Evolutionary conservation across 305 asterid genomes (phyloP).

Genomic region (Solanum aculeatissimum): DNA sequence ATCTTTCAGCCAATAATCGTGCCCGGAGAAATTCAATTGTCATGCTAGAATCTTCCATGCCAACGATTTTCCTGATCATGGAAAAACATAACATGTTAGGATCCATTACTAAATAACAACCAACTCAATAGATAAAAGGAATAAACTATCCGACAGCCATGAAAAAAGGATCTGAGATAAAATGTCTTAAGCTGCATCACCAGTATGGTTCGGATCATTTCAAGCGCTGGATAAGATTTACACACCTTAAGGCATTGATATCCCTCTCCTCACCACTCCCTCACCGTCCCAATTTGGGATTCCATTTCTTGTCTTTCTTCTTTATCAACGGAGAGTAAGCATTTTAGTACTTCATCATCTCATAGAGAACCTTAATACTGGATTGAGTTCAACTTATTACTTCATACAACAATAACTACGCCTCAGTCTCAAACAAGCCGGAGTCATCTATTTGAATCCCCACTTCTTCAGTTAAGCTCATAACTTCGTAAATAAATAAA

Average conservation of each 20-base stretch:
- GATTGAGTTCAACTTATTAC: background rate
- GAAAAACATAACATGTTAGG: conserved; percentile 13
- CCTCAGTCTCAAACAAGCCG: background rate
- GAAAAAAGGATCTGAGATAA: background rate
- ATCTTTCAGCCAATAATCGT: conserved; percentile 84
- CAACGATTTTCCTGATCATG: conserved; percentile 32
- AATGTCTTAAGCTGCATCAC: background rate
- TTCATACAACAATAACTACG: background rate
- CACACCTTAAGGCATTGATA: background rate
- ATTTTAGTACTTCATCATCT: background rate
- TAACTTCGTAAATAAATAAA: background rate
- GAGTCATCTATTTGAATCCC: background rate
- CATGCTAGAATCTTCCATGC: conserved; percentile 54
- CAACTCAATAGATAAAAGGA: background rate
- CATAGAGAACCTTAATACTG: background rate
- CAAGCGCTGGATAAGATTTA: background rate
- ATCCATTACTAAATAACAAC: background rate
- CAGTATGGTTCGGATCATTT: background rate
- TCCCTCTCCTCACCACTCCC: background rate
- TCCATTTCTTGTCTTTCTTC: background rate
- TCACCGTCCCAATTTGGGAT: background rate
- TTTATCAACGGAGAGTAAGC: background rate
- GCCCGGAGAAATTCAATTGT: conserved; percentile 87
- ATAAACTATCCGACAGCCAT: background rate
- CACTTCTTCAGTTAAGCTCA: background rate